Base-by-base conservation (phyloP, 441 rosid species). In the Caryocar brasiliense region DNA sequence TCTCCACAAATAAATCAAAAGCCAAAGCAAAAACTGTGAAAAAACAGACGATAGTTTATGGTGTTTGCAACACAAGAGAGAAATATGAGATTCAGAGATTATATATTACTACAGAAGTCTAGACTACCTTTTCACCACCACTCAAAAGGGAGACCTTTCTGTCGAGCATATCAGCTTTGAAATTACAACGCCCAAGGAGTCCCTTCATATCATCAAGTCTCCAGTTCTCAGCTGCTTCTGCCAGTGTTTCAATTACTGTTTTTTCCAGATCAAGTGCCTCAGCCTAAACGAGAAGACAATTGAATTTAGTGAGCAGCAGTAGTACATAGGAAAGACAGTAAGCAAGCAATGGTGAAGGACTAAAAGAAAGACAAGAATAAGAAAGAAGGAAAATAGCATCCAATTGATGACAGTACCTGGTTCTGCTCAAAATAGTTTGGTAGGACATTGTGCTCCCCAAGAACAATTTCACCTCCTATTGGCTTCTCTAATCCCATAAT, bases 361-460 rank as follows among this genome's bases (percentile, higher is more conserved):
- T 7, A 30, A 10, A 35, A 40, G 30, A 18, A 36, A 15, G 11
- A 26, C 12, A 3, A 30, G n/a, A 10, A 15, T 19, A 3, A 33
- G 14, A 26, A 20, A 6, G 22, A 35, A 18, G 9, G 6, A 25
- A 43, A 42, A 40, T 33, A 8, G 7, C 25, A 33, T 41, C 32
- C 0, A 6, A 36, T n/a, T 35, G n/a, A 38, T 18, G 50, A 21
- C 43, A 41, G 45, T 14, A 85, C 98, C 93, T 91, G 98, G 67
- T 91, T 91, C 75, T 91, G 98, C 67, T 91, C 98, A 66, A 91
- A 91, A 76, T 91, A 91, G 77, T 91, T 91, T 54, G 93, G 98
- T 20, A 91, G 64, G 29, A 91, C 95, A 67, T 85, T 91, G 75
- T 91, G 91, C 65, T 86, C 96, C 59, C 98, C 95, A 1, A 81